Evolutionary conservation across 495 filamentous ascomycete genomes (phyloP), one percentile per base, ranked within the genome.

Genomic region (Penicillium odoratum): DNA sequence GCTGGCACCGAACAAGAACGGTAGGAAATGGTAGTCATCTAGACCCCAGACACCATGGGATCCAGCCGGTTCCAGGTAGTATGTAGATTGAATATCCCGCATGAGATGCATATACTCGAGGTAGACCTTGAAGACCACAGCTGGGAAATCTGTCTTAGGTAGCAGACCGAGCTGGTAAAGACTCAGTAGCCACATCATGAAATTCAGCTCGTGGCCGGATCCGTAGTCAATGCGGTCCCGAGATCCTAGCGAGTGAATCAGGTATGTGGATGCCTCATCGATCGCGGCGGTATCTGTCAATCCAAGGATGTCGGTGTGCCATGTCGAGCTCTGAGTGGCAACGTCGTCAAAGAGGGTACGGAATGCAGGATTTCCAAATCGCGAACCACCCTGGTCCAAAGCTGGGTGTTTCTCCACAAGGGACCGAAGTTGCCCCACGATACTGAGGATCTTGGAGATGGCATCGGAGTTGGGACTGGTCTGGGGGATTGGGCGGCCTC

Each of bases 31-130:
- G 73, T 99, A 95, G 75, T 99, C 94, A 70, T 99, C 94, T 40
- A 99, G 76, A 36, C 93, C 93, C 93, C 93, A 97, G 48, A 97
- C 93, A 16, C 93, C 93, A 69, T 97, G 93, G 42, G 91, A 95
- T 16, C 93, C 94, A 7, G 94, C 94, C 1, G 94, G 94, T 68
- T 99, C 94, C 21, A 99, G 88, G 36, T 91, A 97, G 69, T 98
- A 99, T 16, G 90, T 92, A 30, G 88, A 80, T 61, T 98, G 93
- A 18, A 99, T 78, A 25, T 83, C 85, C 33, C 94, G 89, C 61
- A 97, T 83, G 13, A 97, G 84, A 51, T 84, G 76, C 65, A 98
- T 80, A 65, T 98, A 90, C 44, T 85, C 84, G 15, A 83, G 75
- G 71, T 97, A 96, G 51, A 97, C 82, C 45, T 81, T 77, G 45